Percentiles rank a stretch among this genome's conserved stretches.
Conservation (phyloP, 495 filamentous ascomycete species). For the Neurospora sp. region DNA sequence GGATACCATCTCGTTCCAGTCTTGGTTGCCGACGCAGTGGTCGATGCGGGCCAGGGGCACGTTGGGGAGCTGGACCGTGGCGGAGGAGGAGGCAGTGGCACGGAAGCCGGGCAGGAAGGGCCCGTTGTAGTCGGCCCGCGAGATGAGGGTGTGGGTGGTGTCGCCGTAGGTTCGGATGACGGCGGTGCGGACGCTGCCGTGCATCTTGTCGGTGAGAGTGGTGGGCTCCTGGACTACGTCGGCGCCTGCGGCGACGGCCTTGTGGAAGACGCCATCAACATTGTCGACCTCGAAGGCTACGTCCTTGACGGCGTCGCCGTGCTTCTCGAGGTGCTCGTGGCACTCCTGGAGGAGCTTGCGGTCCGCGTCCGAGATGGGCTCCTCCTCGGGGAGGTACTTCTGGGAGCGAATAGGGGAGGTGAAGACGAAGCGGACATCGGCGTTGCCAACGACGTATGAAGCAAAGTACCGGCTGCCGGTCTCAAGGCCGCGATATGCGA, state of each 20-base stretch:
- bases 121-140: constrained; percentile 55
- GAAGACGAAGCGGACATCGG: constrained; percentile 69
- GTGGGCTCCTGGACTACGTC: constrained; percentile 49
- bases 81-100: constrained; percentile 24
- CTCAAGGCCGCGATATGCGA: constrained; percentile 81
- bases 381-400: constrained; percentile 38
- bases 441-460: constrained; percentile 74
- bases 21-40: constrained; percentile 91
- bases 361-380: constrained; percentile 43
- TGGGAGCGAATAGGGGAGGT: constrained; percentile 66
- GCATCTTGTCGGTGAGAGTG: constrained; percentile 38
- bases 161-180: constrained; percentile 82
- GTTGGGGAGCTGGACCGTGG: constrained; percentile 36
- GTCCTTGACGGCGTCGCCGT: constrained; percentile 87
- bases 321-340: constrained; percentile 62
- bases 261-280: constrained; percentile 60
- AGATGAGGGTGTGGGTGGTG: constrained; percentile 81
- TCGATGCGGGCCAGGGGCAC: constrained; percentile 67
- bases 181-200: constrained; percentile 53
- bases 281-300: constrained; percentile 86
- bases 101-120: constrained; percentile 75
- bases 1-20: constrained; percentile 78
- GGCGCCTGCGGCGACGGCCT: constrained; percentile 62
- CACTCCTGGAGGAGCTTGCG: constrained; percentile 54
- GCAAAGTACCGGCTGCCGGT: constrained; percentile 68